These are phyloP conservation scores for Malassezia obtusa DNA, from an alignment of 1,284 basidiomycete genomes.

Conservation along the genomic window DNA sequence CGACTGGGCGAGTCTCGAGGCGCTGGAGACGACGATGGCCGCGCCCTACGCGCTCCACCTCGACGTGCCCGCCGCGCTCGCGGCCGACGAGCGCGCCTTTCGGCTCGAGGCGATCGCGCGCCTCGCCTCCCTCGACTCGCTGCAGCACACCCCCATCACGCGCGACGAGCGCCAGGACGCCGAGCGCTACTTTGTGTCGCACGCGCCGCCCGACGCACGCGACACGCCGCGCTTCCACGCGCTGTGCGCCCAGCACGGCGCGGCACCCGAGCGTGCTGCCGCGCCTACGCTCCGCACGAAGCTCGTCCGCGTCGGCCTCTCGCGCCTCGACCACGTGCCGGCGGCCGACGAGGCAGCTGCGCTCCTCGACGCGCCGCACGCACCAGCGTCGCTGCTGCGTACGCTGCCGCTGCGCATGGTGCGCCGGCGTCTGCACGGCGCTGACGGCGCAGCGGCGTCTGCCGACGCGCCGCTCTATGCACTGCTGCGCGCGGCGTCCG, in stretches of 20 bases:
- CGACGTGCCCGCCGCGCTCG: constrained; percentile 3
- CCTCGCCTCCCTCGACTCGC: constrained; percentile 56
- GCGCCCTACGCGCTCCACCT: not conserved
- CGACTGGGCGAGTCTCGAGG: constrained; percentile 63
- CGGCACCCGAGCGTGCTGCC: not conserved
- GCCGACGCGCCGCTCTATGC: constrained; percentile 22
- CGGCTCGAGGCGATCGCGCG: constrained; percentile 64
- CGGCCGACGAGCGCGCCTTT: constrained; percentile 35
- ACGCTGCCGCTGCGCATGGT: constrained; percentile 27
- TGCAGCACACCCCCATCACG: constrained; percentile 66
- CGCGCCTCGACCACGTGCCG: constrained; percentile 5
- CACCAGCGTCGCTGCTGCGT: constrained; percentile 13
- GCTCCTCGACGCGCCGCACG: not conserved
- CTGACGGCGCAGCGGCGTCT: constrained; percentile 1
- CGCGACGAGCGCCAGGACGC: constrained; percentile 68
- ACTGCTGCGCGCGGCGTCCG: constrained; percentile 11
- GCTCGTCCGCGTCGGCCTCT: not conserved
- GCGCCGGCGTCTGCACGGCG: constrained; percentile 19
- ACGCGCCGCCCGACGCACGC: not conserved
- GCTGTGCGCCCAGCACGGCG: constrained; percentile 4
- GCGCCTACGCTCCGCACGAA: constrained; percentile 1
- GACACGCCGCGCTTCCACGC: not conserved
- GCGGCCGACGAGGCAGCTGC: not conserved
- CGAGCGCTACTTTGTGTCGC: constrained; percentile 57
- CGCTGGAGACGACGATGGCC: constrained; percentile 60